Evolutionary conservation across 164 flowering plant genomes (phyloP).

Genomic region (Vitis rotundifolia): DNA sequence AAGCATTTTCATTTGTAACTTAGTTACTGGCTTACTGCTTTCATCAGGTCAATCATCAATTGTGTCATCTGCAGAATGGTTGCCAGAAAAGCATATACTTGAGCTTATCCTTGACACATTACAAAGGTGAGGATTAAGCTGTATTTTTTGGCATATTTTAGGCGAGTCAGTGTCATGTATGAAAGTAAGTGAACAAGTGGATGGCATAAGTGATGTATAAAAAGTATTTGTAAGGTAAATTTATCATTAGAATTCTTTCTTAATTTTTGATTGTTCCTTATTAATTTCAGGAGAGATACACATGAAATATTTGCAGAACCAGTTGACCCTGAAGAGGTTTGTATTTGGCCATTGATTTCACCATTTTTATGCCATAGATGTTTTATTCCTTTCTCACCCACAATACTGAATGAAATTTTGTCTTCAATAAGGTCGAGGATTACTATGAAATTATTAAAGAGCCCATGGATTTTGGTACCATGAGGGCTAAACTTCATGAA

Average conservation of each 20-base stretch:
- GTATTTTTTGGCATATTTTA: background rate
- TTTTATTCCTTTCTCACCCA: background rate
- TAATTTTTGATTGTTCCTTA: background rate
- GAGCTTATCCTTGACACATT: conserved; percentile 55
- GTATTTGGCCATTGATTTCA: conserved; percentile 13
- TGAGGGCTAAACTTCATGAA: conserved; percentile 82
- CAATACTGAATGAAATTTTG: conserved; percentile 5
- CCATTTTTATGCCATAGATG: background rate
- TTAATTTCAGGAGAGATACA: conserved; percentile 56
- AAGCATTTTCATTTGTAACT: background rate
- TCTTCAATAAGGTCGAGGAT: conserved; percentile 52
- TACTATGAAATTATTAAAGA: conserved; percentile 72
- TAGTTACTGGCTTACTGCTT: background rate
- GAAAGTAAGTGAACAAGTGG: too few relatives aligned
- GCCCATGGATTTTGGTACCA: conserved; percentile 90
- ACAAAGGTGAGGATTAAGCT: conserved; percentile 41
- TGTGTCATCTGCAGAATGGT: conserved; percentile 7
- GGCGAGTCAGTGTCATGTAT: background rate
- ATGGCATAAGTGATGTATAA: too few relatives aligned
- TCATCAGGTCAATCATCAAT: conserved; percentile 17
- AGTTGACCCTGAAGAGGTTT: conserved; percentile 71
- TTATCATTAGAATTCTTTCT: background rate
- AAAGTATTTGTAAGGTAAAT: background rate
- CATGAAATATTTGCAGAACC: conserved; percentile 75
- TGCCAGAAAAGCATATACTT: conserved; percentile 51